These are phyloP conservation scores for Sporothrix pallida DNA, from an alignment of 2,329 filamentous ascomycete genomes.

Conservation along the genomic window DNA sequence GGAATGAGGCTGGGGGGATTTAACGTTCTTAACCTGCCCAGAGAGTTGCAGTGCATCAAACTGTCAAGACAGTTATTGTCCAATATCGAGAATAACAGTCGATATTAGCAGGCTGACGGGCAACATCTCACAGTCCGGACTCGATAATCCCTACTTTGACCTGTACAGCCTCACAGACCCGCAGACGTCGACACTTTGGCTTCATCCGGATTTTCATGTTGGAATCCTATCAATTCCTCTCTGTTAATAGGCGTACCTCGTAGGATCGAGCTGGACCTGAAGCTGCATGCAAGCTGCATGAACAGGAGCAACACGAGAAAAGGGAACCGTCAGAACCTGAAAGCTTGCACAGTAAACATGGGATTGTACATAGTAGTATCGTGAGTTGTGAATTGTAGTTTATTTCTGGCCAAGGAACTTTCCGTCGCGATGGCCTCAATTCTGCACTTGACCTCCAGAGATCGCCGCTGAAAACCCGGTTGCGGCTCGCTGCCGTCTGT, in stretches of 20 bases:
- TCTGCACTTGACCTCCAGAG: not conserved
- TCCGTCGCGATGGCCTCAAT: not conserved
- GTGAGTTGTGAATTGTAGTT: too few relatives aligned
- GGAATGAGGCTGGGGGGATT: constrained; percentile 12
- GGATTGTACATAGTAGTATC: too few relatives aligned
- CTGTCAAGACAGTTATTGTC: too few relatives aligned
- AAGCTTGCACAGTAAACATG: too few relatives aligned
- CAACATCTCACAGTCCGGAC: too few relatives aligned
- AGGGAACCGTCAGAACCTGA: not conserved
- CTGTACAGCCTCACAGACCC: constrained; percentile 1
- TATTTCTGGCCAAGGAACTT: not conserved
- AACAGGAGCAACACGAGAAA: constrained; percentile 18
- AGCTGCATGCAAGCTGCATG: constrained; percentile 7
- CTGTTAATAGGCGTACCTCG: not conserved
- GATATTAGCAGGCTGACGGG: not conserved
- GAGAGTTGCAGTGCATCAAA: not conserved
- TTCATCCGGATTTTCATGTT: not conserved
- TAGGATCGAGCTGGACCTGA: constrained; percentile 14
- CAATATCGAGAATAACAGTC: not conserved
- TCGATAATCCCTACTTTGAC: too few relatives aligned
- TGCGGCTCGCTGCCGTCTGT: constrained; percentile 8
- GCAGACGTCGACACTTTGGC: not conserved
- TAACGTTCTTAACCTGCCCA: not conserved
- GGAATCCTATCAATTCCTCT: too few relatives aligned
- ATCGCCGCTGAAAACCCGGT: constrained; percentile 9